Base-by-base conservation (phyloP, 148 eudicot species). In the Rhododendron williamsianum region DNA sequence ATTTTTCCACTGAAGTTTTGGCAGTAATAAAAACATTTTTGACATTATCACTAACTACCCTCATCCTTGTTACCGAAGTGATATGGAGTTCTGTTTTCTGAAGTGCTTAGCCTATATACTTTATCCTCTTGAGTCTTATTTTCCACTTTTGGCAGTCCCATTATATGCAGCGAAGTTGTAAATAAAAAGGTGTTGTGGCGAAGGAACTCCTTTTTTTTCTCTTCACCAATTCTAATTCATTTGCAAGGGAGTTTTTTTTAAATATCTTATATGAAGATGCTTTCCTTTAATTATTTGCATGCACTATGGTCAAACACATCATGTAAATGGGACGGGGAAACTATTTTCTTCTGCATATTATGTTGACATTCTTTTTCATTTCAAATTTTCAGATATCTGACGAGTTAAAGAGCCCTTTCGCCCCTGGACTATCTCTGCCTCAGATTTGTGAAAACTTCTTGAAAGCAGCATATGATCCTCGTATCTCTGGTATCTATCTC, bases 391-490 rank as follows among this genome's bases (percentile, higher is more conserved):
- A 96, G 98, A 88, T 96, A 83, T 87, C 95, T 84, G 99, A 96
- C 89, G 96, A 96, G 91, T 82, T 93, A 88, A 93, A 91, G 87
- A 88, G 94, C 83, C 91, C 93, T 84, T 94, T 93, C 82, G 87
- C 94, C 43, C 89, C 91, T 76, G 95, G 94, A 65, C 86, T 95
- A 51, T 96, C 99, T 27, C 88, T 95, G 58, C 99, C 99, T 65
- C 96, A 95, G 88, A 89, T 96, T 83, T 96, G 98, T 88, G 98
- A 96, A 86, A 96, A 96, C 88, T 91, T 96, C 71, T 84, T 89
- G 2, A 96, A 96, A 90, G 99, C 97, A 54, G 96, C 99, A 43
- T 90, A 95, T 89, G 99, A 95, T 92, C 99, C 99, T 90, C 93
- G 98, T 72, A 91, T 96, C 46, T 85, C 94, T 81, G 99, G 97